Evolutionary conservation across 495 filamentous ascomycete genomes (phyloP), one percentile per base, ranked within the genome.

Genomic region (Staphylotrichum tortipilum): DNA sequence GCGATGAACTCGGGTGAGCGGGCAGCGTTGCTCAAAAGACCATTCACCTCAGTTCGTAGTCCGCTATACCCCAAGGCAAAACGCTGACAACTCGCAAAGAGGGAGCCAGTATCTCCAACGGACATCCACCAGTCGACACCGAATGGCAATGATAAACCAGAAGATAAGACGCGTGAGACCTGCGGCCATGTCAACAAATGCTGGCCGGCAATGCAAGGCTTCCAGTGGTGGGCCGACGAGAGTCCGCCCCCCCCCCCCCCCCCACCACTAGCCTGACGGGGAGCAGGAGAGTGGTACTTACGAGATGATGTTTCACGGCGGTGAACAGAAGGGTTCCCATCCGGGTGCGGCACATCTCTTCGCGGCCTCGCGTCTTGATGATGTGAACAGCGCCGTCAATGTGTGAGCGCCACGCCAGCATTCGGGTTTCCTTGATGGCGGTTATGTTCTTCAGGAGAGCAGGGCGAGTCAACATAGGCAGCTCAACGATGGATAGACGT

Each of bases 361-460:
- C 70, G 44, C 65, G 68, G 1, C 77, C 78, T 37, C 78, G 66
- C 9, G 69, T 54, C 50, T 68, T 70, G 30, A 77, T 67, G 17
- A 81, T 67, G 30, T 74, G 62, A 17, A 73, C 69, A n/a, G 77
- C 78, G 14, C 76, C 78, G 26, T 75, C 69, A 33, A 75, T 69
- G 49, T 81, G 78, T 9, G 71, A 68, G 22, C 67, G 67, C 75
- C 77, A 81, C 18, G 73, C 70, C 24, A 67, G 60, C 57, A 75
- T 64, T 26, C 67, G 62, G 28, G 65, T 64, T 33, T 71, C 65
- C 40, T 68, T 70, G 3, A 65, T 65, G 4, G 70, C 67, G 7
- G 68, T 66, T 23, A 78, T 72, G 44, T 58, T 73, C 70, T 72
- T 11, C 55, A 36, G 21, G 4, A 7, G 3, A 8, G 12, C 10